Conservation (phyloP, 1,284 basidiomycete genomes). For the Lentinula novae-zelandiae region DNA sequence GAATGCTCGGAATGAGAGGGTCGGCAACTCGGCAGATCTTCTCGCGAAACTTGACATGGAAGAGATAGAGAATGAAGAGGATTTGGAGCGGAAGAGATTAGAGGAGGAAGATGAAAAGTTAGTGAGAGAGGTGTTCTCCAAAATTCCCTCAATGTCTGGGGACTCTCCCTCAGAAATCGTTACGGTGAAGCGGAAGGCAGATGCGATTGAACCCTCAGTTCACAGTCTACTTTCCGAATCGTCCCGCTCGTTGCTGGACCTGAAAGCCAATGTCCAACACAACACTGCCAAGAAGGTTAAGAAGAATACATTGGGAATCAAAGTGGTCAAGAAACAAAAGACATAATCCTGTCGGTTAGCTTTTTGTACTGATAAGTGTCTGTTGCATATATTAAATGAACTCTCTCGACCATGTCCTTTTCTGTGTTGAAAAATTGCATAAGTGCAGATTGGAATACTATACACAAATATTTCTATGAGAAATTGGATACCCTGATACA, state of each 20-base stretch:
- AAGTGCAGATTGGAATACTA: background rate
- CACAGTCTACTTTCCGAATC: constrained; percentile 71
- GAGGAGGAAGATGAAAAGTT: constrained; percentile 92
- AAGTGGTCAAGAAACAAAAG: constrained; percentile 9
- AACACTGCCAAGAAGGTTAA: background rate
- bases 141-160: constrained; percentile 34
- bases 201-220: constrained; percentile 43
- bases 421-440: background rate
- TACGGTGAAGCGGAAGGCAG: constrained; percentile 80
- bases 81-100: constrained; percentile 57
- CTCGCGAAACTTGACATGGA: constrained; percentile 53
- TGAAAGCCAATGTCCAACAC: constrained; percentile 33
- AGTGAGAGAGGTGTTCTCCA: constrained; percentile 84
- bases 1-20: constrained; percentile 84
- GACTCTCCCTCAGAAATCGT: constrained; percentile 31
- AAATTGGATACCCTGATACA: background rate
- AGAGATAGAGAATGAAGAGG: constrained; percentile 70
- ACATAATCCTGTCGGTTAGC: background rate
- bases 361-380: no score
- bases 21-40: constrained; percentile 52
- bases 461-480: background rate
- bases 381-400: no score
- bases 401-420: background rate
- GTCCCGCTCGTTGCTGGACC: constrained; percentile 60
- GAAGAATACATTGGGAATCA: constrained; percentile 6